Conservation (phyloP, 257 asterid genomes). For the Anisodus tanguticus region DNA sequence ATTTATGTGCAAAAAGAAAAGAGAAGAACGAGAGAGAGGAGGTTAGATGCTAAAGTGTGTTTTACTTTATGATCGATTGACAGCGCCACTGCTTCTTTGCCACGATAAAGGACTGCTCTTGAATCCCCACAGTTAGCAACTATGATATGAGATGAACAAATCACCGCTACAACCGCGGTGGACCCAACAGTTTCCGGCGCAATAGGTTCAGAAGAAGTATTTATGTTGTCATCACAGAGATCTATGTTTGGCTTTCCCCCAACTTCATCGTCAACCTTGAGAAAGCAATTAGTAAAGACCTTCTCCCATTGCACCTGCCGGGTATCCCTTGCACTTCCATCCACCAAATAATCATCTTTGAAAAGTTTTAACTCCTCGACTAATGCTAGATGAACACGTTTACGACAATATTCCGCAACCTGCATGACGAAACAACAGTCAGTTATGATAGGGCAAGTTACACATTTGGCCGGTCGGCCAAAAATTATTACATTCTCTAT, state of each 20-base stretch:
- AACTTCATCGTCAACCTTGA: conserved; percentile 77
- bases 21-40: background rate
- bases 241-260: conserved; percentile 57
- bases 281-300: conserved; percentile 66
- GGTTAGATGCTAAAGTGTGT: background rate
- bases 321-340: conserved; percentile 50
- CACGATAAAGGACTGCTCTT: conserved; percentile 84
- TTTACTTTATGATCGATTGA: conserved; percentile 78
- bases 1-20: background rate
- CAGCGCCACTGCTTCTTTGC: conserved; percentile 75
- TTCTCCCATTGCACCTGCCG: conserved; percentile 72
- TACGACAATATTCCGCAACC: conserved; percentile 84
- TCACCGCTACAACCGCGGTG: conserved; percentile 80
- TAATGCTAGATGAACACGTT: conserved; percentile 69
- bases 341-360: conserved; percentile 41
- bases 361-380: conserved; percentile 54
- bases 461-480: no score
- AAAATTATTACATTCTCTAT: no score
- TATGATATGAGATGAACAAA: conserved; percentile 78
- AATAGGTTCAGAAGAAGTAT: conserved; percentile 47
- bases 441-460: background rate
- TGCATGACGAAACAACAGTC: conserved; percentile 32
- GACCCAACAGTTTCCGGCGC: conserved; percentile 87
- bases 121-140: conserved; percentile 91
- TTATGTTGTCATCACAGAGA: conserved; percentile 36